A percentile compares a stretch with the other conserved stretches of the same genome.
phyloP scores from a whole-genome alignment of 1,284 basidiomycete genomes.

The Naganishia sp. region DNA sequence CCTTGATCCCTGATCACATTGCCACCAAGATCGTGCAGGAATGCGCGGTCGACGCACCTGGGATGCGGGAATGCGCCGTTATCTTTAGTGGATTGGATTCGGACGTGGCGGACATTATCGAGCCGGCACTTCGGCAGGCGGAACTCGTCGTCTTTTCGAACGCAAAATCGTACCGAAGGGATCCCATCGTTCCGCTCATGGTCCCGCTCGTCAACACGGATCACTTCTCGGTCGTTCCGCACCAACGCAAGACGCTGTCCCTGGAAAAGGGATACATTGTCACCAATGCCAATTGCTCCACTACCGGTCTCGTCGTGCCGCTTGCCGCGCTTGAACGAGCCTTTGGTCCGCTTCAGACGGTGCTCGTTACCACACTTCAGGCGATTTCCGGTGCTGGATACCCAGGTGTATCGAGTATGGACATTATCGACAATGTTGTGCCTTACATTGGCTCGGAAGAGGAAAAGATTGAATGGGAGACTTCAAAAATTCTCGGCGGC shows the following conservation, averaged over 20 bases:
- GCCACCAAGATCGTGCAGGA: slow-evolving; percentile 72
- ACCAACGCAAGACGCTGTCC: slow-evolving; percentile 71
- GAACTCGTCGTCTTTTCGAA: slow-evolving; percentile 96
- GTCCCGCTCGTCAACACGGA: slow-evolving; percentile 93
- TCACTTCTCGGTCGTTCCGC: slow-evolving; percentile 81
- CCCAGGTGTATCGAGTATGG: slow-evolving; percentile 86
- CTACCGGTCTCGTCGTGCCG: slow-evolving; percentile 90
- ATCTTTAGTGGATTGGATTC: slow-evolving; percentile 95
- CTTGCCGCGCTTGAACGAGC: slow-evolving; percentile 86
- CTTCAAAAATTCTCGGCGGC: slow-evolving; percentile 92
- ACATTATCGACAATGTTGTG: slow-evolving; percentile 95
- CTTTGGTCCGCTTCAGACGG: slow-evolving; percentile 89
- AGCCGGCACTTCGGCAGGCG: slow-evolving; percentile 80
- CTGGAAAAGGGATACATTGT: slow-evolving; percentile 91
- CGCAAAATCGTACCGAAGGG: slow-evolving; percentile 93
- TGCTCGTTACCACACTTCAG: slow-evolving; percentile 93
- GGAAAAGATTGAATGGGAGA: slow-evolving; percentile 97
- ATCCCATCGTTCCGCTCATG: slow-evolving; percentile 92
- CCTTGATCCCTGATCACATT: slow-evolving; percentile 70
- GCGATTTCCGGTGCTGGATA: slow-evolving; percentile 97
- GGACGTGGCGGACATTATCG: slow-evolving; percentile 92
- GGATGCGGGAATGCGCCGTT: slow-evolving; percentile 78
- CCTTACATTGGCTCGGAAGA: slow-evolving; percentile 90
- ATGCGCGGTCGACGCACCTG: slow-evolving; percentile 68
- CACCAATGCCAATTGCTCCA: slow-evolving; percentile 98